These are phyloP conservation scores for Dissophora globulifera DNA, from an alignment of 192 early-diverging fungal species.

Conservation along the genomic window DNA sequence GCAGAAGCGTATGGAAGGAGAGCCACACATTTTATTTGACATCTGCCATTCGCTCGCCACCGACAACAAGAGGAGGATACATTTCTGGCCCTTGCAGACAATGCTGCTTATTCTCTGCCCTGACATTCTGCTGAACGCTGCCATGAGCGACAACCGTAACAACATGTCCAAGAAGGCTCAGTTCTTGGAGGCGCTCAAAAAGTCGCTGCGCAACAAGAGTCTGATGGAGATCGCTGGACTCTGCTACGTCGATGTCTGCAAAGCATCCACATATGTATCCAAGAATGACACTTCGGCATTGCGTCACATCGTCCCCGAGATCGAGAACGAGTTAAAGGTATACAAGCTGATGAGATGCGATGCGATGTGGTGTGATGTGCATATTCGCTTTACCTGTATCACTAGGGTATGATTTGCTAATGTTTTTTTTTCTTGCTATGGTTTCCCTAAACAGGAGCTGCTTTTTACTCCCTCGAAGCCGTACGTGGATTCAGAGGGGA, in stretches of 20 bases:
- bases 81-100: constrained; percentile 90
- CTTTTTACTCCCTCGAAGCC: constrained; percentile 70
- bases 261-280: constrained; percentile 74
- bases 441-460: constrained; percentile 56
- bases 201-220: constrained; percentile 62
- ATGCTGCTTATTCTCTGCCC: constrained; percentile 90
- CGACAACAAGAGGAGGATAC: constrained; percentile 71
- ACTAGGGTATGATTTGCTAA: background rate
- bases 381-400: too few species aligned
- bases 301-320: constrained; percentile 71
- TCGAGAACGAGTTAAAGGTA: constrained; percentile 83
- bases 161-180: constrained; percentile 55
- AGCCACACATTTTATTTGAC: constrained; percentile 82
- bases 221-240: constrained; percentile 73
- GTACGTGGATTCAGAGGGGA: constrained; percentile 61
- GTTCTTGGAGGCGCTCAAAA: constrained; percentile 65
- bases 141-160: constrained; percentile 52
- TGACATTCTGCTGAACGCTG: constrained; percentile 74
- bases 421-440: background rate
- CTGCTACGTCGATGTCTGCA: constrained; percentile 81
- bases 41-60: constrained; percentile 69
- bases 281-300: constrained; percentile 71
- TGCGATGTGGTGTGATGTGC: too few species aligned
- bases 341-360: background rate
- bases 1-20: constrained; percentile 68